A percentile compares a stretch with the other conserved stretches of the same genome.
Evolutionary conservation across 1,284 basidiomycete species (phyloP).

Genomic region (Leucocoprinus gongylophorus): DNA sequence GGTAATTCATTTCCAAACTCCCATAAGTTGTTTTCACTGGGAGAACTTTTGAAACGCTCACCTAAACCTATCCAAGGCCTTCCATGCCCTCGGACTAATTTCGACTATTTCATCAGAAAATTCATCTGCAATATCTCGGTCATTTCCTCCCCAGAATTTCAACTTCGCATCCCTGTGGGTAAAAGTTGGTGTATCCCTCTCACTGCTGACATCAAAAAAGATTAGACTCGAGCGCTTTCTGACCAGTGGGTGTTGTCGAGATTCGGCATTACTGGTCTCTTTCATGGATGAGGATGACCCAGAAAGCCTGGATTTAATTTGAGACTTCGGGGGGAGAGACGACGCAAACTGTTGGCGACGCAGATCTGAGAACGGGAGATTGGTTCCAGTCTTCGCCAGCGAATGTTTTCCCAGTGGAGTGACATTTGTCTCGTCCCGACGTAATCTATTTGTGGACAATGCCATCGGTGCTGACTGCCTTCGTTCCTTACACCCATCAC

Average conservation of each 20-base stretch:
- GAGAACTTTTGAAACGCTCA: background rate
- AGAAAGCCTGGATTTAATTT: background rate
- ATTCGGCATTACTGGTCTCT: background rate
- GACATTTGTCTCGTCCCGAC: conserved; percentile 38
- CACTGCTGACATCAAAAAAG: background rate
- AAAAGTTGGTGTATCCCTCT: background rate
- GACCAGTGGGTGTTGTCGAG: background rate
- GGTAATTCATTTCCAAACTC: background rate
- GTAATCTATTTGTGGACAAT: conserved; percentile 21
- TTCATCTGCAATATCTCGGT: background rate
- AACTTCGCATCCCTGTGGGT: background rate
- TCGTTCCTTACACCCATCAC: conserved; percentile 8
- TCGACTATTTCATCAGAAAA: conserved; percentile 5
- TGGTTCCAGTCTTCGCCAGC: conserved; percentile 10
- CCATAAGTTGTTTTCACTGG: background rate
- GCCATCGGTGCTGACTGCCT: conserved; percentile 4
- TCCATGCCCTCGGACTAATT: conserved; percentile 1
- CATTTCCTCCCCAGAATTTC: background rate
- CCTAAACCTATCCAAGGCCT: conserved; percentile 18
- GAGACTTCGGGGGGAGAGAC: conserved; percentile 17
- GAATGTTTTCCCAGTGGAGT: conserved; percentile 36
- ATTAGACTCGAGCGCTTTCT: conserved; percentile 7
- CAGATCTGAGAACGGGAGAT: conserved; percentile 6
- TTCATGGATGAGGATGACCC: background rate
- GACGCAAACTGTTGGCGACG: background rate